Conservation (phyloP, 345 rosid genomes). For the Erodium maritimum region DNA sequence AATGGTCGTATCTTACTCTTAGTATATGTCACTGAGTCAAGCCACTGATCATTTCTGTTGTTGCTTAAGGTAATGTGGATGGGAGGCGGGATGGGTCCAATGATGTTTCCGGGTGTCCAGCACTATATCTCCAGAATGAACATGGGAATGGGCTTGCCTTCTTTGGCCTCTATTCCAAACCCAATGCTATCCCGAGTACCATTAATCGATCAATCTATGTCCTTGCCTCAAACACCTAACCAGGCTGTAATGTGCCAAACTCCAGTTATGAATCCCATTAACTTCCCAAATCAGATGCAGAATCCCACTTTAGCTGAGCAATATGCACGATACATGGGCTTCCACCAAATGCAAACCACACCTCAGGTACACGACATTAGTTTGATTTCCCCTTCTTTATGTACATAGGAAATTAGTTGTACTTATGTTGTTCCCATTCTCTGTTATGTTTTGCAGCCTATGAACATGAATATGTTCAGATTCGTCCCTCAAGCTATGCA, state of each 20-base stretch:
- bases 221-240: conserved; percentile 28
- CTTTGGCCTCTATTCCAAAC: conserved; percentile 20
- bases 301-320: conserved; percentile 27
- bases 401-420: neutral
- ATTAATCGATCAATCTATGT: conserved; percentile 28
- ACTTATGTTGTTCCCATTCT: neutral
- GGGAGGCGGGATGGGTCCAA: conserved; percentile 79
- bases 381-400: neutral
- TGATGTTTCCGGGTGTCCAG: conserved; percentile 78
- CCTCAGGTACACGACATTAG: conserved; percentile 29
- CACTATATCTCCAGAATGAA: conserved; percentile 43
- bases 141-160: conserved; percentile 31
- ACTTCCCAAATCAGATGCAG: conserved; percentile 31
- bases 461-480: conserved; percentile 28
- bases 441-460: conserved; percentile 25
- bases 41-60: neutral
- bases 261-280: conserved; percentile 28
- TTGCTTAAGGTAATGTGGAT: conserved; percentile 67
- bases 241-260: conserved; percentile 24
- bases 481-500: conserved; percentile 27
- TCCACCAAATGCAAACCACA: conserved; percentile 33
- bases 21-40: neutral
- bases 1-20: neutral
- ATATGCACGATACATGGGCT: conserved; percentile 36
- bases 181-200: conserved; percentile 36